Evolutionary conservation across 176 grass and related monocot genomes (phyloP).

Genomic region (Tillandsia fasciculata): DNA sequence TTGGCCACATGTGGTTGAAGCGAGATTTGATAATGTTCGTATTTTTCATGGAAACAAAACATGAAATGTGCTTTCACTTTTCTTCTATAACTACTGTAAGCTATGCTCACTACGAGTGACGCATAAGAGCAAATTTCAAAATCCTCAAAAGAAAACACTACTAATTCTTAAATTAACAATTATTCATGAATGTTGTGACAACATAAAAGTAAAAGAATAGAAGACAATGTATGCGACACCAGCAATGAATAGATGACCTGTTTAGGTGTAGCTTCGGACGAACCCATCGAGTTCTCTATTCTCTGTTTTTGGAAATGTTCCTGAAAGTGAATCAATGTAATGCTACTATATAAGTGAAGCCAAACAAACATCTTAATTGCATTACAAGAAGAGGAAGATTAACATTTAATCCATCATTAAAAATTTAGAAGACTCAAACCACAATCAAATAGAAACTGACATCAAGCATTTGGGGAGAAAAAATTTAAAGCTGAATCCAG

Average conservation of each 20-base stretch:
- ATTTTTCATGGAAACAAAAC: too few species aligned
- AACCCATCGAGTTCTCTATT: constrained; percentile 92
- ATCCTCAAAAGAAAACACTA: too few species aligned
- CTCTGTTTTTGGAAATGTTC: constrained; percentile 98
- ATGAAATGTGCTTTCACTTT: too few species aligned
- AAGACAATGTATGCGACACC: background rate
- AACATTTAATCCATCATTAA: background rate
- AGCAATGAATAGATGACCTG: constrained; percentile 40
- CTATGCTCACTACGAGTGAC: background rate
- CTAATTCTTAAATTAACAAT: too few species aligned
- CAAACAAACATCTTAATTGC: too few species aligned
- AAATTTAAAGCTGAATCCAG: background rate
- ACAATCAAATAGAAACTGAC: background rate
- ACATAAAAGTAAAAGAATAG: background rate
- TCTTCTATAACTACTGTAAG: background rate
- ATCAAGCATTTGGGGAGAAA: background rate
- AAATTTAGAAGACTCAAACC: background rate
- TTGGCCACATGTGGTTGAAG: too few species aligned
- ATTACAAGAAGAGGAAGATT: background rate
- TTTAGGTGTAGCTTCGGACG: constrained; percentile 74
- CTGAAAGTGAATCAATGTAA: constrained; percentile 36
- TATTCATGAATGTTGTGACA: background rate
- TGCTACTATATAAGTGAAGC: too few species aligned
- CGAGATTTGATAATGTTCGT: too few species aligned
- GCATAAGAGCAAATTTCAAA: too few species aligned